A percentile compares a stretch with the other conserved stretches of the same genome.
Conservation (phyloP, 2,329 filamentous ascomycete species). For the Fusarium nelsonii region DNA sequence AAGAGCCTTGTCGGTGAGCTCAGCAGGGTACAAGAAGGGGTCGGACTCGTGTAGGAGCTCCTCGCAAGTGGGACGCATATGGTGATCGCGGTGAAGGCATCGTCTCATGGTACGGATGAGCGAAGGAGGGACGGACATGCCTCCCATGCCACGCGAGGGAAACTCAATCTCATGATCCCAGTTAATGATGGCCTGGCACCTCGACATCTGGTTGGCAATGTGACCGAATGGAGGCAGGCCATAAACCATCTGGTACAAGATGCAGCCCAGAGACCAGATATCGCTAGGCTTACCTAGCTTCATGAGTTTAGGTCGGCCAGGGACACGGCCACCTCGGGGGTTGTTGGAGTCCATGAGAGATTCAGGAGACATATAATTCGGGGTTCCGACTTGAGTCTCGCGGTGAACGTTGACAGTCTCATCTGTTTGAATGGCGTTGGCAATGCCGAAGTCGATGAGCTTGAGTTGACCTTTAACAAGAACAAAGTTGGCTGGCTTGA, state of each 20-base stretch:
- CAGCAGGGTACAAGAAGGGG: constrained; percentile 73
- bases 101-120: constrained; percentile 72
- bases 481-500: constrained; percentile 98
- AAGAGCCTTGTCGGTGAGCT: constrained; percentile 66
- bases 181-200: constrained; percentile 89
- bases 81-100: constrained; percentile 72
- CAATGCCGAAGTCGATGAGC: constrained; percentile 98
- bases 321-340: constrained; percentile 59
- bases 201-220: constrained; percentile 86
- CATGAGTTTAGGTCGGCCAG: constrained; percentile 78
- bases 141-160: constrained; percentile 76
- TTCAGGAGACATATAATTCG: constrained; percentile 99
- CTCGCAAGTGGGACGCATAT: constrained; percentile 72
- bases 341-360: constrained; percentile 89
- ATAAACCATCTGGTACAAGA: constrained; percentile 98
- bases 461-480: constrained; percentile 91
- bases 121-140: constrained; percentile 68
- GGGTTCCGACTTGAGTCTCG: constrained; percentile 93
- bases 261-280: constrained; percentile 96
- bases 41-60: constrained; percentile 71
- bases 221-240: constrained; percentile 96
- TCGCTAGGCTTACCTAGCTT: constrained; percentile 96
- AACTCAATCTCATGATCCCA: constrained; percentile 80
- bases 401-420: constrained; percentile 98
- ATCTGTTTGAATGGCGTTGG: constrained; percentile 94